A percentile compares a stretch with the other conserved stretches of the same genome.
Evolutionary conservation across 345 rosid genomes (phyloP).

Genomic region (Arabis hirsuta): DNA sequence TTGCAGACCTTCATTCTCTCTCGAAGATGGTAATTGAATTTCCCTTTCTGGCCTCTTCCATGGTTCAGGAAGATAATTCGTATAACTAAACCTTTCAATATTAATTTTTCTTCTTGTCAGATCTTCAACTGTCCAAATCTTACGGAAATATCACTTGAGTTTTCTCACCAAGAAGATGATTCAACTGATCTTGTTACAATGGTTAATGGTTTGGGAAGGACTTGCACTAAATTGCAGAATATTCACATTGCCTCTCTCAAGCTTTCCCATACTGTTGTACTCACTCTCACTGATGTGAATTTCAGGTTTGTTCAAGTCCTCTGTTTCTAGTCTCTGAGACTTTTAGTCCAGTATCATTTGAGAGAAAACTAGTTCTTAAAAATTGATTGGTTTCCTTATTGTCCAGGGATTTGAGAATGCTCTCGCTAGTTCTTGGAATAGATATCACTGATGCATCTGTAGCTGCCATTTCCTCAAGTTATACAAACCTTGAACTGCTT

Average conservation of each 20-base stretch:
- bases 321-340: not conserved
- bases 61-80: not conserved
- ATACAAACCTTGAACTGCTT: slow-evolving; percentile 77
- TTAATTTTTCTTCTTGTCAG: slow-evolving; percentile 42
- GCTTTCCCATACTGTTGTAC: slow-evolving; percentile 82
- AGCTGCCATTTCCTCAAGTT: slow-evolving; percentile 85
- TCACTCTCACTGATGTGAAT: slow-evolving; percentile 81
- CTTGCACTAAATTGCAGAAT: slow-evolving; percentile 73
- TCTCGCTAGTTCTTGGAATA: slow-evolving; percentile 91
- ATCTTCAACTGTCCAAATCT: slow-evolving; percentile 82
- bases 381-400: slow-evolving; percentile 25
- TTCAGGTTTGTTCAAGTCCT: slow-evolving; percentile 61
- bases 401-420: slow-evolving; percentile 83
- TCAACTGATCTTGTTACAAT: slow-evolving; percentile 68
- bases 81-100: not conserved
- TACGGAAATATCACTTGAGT: slow-evolving; percentile 81
- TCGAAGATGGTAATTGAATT: slow-evolving; percentile 71
- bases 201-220: slow-evolving; percentile 78
- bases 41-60: not conserved
- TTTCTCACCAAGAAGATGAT: slow-evolving; percentile 81
- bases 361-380: slow-evolving; percentile 6
- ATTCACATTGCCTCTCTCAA: slow-evolving; percentile 82
- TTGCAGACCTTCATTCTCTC: slow-evolving; percentile 73
- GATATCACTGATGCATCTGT: slow-evolving; percentile 93
- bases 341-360: slow-evolving; percentile 1